These are phyloP conservation scores for Eimeria mitis DNA, from an alignment of 169 alveolate genomes.

Conservation along the genomic window DNA sequence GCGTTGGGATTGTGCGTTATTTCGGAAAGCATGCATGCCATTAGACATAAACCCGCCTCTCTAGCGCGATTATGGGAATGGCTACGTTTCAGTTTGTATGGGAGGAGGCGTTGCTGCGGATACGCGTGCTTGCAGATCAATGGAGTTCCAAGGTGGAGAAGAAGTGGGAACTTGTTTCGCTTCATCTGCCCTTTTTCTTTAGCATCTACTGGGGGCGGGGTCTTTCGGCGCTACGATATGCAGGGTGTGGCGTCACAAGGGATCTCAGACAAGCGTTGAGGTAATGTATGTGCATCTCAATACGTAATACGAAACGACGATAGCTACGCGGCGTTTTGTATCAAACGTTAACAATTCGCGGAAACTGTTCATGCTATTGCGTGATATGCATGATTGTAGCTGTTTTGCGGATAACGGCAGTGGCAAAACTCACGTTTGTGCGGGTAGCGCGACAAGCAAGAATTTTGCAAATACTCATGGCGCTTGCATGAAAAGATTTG, in stretches of 20 bases:
- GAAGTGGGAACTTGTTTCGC: neutral
- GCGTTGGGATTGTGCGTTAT: too few species aligned
- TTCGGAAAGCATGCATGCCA: too few species aligned
- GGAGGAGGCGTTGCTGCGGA: neutral
- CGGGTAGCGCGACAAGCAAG: neutral
- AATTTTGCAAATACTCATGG: neutral
- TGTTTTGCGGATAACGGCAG: neutral
- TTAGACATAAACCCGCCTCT: neutral
- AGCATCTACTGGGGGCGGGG: neutral
- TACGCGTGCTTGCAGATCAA: neutral
- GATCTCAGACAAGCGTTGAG: neutral
- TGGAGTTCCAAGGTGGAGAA: neutral
- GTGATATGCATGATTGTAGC: neutral
- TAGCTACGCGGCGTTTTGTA: too few species aligned
- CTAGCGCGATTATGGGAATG: neutral
- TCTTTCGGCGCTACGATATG: neutral
- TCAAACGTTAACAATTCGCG: too few species aligned
- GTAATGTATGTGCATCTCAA: neutral
- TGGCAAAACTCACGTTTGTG: neutral
- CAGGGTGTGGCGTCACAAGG: neutral
- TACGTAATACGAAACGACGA: neutral
- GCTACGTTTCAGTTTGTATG: neutral
- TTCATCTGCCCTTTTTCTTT: neutral
- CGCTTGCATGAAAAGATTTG: neutral
- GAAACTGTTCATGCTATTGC: too few species aligned